A percentile compares a stretch with the other conserved stretches of the same genome.
Conservation (phyloP, 176 grass and related monocot species). For the Canna indica region DNA sequence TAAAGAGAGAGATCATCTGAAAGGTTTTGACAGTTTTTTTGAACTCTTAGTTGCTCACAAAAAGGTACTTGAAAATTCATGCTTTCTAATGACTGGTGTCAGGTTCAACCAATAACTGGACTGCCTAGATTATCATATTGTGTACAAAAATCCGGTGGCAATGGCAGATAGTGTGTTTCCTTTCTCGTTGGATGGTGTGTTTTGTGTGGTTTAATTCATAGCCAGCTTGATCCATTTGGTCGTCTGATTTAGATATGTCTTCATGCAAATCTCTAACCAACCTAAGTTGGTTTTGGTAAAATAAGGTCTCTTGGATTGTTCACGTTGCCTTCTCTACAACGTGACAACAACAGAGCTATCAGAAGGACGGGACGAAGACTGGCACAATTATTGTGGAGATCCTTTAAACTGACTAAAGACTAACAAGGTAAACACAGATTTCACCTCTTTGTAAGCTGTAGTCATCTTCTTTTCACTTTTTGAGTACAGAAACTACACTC, state of each 20-base stretch:
- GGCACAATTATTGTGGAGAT: background rate
- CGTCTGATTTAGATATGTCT: background rate
- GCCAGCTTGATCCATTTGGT: background rate
- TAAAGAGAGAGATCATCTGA: background rate
- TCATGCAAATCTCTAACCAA: background rate
- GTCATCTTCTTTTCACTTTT: conserved; percentile 7
- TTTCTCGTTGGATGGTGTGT: background rate
- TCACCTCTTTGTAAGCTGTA: background rate
- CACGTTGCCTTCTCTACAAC: background rate
- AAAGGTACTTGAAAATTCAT: background rate
- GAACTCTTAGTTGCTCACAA: background rate
- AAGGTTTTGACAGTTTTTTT: background rate
- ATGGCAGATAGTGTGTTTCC: too few relatives aligned
- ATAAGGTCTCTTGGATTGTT: background rate
- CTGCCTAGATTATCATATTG: background rate
- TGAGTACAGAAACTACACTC: background rate
- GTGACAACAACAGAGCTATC: background rate
- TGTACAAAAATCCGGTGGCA: too few relatives aligned
- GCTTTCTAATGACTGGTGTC: background rate
- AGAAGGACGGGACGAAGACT: background rate
- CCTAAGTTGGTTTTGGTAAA: background rate
- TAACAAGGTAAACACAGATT: background rate
- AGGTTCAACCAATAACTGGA: background rate
- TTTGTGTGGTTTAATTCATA: background rate
- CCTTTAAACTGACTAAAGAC: background rate